Percentiles rank a stretch among this genome's conserved stretches.
Conservation (phyloP, 176 grass and related monocot species). For the Bonia amplexicaulis region DNA sequence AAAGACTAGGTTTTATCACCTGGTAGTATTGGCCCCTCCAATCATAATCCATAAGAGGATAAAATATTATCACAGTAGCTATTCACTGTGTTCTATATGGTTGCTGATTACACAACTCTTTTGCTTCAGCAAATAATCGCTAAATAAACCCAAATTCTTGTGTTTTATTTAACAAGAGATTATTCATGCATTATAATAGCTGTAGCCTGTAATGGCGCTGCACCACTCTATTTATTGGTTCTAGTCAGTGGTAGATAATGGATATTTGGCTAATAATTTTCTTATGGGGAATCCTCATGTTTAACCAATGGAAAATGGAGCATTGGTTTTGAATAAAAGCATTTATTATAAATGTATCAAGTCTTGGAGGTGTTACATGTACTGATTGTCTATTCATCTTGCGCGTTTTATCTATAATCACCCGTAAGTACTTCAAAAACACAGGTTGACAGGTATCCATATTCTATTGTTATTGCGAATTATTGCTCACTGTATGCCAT, state of each 20-base stretch:
- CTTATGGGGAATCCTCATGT: not conserved
- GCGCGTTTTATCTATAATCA: not conserved
- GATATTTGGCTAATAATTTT: not conserved
- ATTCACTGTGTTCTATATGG: not conserved
- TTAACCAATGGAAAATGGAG: not conserved
- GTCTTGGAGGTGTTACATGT: not conserved
- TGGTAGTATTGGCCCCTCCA: constrained; percentile 16
- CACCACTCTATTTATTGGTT: not conserved
- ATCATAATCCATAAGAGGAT: not conserved
- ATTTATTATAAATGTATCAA: not conserved
- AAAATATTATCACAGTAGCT: not conserved
- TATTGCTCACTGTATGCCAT: not conserved
- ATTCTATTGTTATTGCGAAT: not conserved
- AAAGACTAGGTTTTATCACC: constrained; percentile 29
- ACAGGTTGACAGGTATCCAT: not conserved
- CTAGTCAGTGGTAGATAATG: not conserved
- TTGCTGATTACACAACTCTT: not conserved
- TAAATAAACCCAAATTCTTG: not conserved
- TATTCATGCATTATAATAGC: not conserved
- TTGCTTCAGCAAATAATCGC: not conserved
- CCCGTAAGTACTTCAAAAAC: not conserved
- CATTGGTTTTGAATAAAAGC: not conserved
- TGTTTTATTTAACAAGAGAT: not conserved
- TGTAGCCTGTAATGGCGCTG: constrained; percentile 3
- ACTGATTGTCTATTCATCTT: not conserved